Evolutionary conservation across 2,329 filamentous ascomycete genomes (phyloP), one percentile per base, ranked within the genome.

Genomic region (Nemania bipapillata): DNA sequence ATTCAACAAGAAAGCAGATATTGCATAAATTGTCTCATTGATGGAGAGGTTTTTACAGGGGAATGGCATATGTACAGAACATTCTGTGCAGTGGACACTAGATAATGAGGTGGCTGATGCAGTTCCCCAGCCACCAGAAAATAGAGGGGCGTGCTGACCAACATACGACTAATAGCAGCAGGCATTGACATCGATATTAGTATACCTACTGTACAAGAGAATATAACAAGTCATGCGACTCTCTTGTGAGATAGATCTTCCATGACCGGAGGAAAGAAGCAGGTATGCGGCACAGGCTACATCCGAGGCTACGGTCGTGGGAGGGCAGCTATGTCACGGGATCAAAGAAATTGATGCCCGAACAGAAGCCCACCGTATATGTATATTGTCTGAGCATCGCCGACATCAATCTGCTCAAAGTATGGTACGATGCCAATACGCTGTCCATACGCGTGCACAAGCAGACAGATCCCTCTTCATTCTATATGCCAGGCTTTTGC

Each of bases 171-270:
- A 70, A 70, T 62, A 59, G 17, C 37, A 54, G 20, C 37, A 47
- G 45, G 65, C 68, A 70, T 68, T 68, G 62, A 66, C 61, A 53
- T 60, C 58, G 35, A 70, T 68, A 70, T 68, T 68, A 65, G 53
- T 58, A 58, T 64, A 52, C 61, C n/a, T 63, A 56, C 60, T 22
- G 60, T 49, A 65, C 52, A 65, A 53, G 53, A 68, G 58, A 61
- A 62, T 37, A 63, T 47, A 62, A 53, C 37, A 59, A 70, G 68
- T 70, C 68, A 70, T 70, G 64, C 65, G 65, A 63, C 65, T 17
- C 47, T 50, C 57, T 49, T 45, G 52, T 56, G 54, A 58, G 67
- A 55, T 57, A 40, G 22, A 28, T 66, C 59, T 61, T 63, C 69
- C 52, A 61, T 22, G 55, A 26, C 63, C 66, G 56, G 65, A 60